Evolutionary conservation across 2,329 filamentous ascomycete species (phyloP).

Genomic region (Colletotrichum theobromicola): DNA sequence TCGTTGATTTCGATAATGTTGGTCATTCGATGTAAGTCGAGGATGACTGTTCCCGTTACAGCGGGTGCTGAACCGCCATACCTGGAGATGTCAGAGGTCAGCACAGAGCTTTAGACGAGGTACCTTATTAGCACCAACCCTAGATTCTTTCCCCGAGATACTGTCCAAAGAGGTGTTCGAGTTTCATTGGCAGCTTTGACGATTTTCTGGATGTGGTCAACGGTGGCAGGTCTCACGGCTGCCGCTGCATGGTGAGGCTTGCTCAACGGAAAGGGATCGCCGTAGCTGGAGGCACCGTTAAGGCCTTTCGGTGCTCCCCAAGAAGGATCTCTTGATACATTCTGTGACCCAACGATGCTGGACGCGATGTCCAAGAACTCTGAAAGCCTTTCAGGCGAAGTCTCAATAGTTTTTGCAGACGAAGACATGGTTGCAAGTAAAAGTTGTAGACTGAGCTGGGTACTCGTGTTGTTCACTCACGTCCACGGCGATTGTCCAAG

Average conservation of each 20-base stretch:
- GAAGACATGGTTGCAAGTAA: not conserved
- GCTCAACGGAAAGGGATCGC: not conserved
- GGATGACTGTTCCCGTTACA: slow-evolving; percentile 39
- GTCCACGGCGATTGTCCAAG: not conserved
- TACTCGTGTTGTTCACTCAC: not conserved
- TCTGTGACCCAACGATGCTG: not conserved
- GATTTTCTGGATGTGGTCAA: not conserved
- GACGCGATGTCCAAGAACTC: not conserved
- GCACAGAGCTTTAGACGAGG: not conserved
- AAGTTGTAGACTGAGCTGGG: not conserved
- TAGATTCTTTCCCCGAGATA: not conserved
- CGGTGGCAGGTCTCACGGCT: not conserved
- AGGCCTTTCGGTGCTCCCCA: not conserved
- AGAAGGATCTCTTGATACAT: not conserved
- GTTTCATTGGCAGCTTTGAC: not conserved
- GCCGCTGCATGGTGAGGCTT: not conserved
- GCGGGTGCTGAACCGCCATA: slow-evolving; percentile 52
- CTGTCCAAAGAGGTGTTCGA: not conserved
- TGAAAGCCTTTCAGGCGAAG: not conserved
- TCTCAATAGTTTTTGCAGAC: accelerated
- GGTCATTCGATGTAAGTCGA: slow-evolving; percentile 48
- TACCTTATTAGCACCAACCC: not conserved
- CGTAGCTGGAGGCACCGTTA: not conserved
- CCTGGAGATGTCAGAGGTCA: not conserved
- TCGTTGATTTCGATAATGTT: slow-evolving; percentile 46